These are phyloP conservation scores for Mycena capillaripes DNA, from an alignment of 768 basidiomycete species.

Conservation along the genomic window DNA sequence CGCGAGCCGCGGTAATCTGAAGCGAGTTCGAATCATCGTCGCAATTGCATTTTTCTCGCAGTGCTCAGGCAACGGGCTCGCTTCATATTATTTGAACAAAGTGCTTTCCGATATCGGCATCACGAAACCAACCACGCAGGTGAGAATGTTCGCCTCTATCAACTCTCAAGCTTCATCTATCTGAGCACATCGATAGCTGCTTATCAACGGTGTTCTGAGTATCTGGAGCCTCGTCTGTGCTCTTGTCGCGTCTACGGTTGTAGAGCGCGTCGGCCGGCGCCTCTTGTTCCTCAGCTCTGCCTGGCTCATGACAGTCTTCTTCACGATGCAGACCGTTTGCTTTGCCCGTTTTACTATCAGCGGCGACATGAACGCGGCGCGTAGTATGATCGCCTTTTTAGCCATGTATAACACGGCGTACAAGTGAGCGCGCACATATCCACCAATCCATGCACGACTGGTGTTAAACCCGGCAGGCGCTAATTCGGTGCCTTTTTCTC, in stretches of 20 bases:
- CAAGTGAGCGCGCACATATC: constrained; percentile 59
- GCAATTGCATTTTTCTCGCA: constrained; percentile 88
- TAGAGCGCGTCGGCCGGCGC: constrained; percentile 78
- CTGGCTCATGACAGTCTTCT: constrained; percentile 73
- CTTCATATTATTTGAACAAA: constrained; percentile 84
- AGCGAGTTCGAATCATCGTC: constrained; percentile 81
- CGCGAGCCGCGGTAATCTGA: constrained; percentile 76
- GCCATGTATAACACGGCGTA: constrained; percentile 86
- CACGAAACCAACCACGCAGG: constrained; percentile 65
- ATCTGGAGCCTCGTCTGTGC: constrained; percentile 84
- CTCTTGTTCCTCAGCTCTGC: constrained; percentile 74
- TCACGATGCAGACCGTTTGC: constrained; percentile 76
- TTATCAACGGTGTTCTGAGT: constrained; percentile 89
- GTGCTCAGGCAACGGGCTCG: constrained; percentile 89
- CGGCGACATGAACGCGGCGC: constrained; percentile 65
- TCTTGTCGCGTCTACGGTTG: constrained; percentile 66
- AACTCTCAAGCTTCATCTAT: constrained; percentile 38
- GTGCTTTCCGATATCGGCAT: constrained; percentile 81
- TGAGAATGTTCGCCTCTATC: constrained; percentile 28
- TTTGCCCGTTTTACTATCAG: constrained; percentile 60
- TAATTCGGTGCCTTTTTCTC: constrained; percentile 40
- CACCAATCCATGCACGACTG: not conserved
- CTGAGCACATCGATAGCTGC: constrained; percentile 57
- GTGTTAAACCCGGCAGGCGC: not conserved
- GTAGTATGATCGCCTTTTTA: constrained; percentile 85